phyloP scores from a whole-genome alignment of 345 rosid genomes.

The Rhizophora mangle region DNA sequence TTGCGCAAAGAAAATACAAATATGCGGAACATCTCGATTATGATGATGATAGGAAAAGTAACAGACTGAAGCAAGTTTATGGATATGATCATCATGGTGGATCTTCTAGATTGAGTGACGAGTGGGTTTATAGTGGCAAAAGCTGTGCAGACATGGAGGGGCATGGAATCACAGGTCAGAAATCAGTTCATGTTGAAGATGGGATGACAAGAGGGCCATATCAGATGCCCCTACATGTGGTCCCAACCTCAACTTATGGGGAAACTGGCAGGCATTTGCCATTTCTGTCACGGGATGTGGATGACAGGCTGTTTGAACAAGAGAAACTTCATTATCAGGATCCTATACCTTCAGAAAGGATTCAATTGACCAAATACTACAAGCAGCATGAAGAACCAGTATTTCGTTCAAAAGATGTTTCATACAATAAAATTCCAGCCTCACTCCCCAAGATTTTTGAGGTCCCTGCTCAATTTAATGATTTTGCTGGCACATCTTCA shows the following conservation, averaged over 20 bases:
- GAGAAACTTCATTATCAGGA: constrained; percentile 37
- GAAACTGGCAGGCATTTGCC: constrained; percentile 29
- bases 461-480: constrained; percentile 24
- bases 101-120: constrained; percentile 30
- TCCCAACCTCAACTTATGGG: constrained; percentile 33
- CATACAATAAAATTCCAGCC: constrained; percentile 23
- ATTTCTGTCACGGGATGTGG: constrained; percentile 17
- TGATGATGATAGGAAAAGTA: constrained; percentile 23
- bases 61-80: constrained; percentile 31
- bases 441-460: constrained; percentile 33
- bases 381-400: constrained; percentile 33
- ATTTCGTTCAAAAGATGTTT: constrained; percentile 33
- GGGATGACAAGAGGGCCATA: constrained; percentile 27
- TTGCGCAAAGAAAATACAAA: constrained; percentile 24
- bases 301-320: constrained; percentile 26
- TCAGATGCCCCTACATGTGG: constrained; percentile 26
- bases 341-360: constrained; percentile 30
- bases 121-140: constrained; percentile 31
- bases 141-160: constrained; percentile 26
- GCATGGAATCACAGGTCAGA: constrained; percentile 29
- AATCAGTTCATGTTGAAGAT: constrained; percentile 35
- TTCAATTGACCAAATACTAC: constrained; percentile 26
- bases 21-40: constrained; percentile 23
- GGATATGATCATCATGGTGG: constrained; percentile 33
- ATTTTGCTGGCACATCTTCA: constrained; percentile 38